Evolutionary conservation across 2,329 filamentous ascomycete genomes (phyloP), one percentile per base, ranked within the genome.

Genomic region (Coniochaeta ligniaria): DNA sequence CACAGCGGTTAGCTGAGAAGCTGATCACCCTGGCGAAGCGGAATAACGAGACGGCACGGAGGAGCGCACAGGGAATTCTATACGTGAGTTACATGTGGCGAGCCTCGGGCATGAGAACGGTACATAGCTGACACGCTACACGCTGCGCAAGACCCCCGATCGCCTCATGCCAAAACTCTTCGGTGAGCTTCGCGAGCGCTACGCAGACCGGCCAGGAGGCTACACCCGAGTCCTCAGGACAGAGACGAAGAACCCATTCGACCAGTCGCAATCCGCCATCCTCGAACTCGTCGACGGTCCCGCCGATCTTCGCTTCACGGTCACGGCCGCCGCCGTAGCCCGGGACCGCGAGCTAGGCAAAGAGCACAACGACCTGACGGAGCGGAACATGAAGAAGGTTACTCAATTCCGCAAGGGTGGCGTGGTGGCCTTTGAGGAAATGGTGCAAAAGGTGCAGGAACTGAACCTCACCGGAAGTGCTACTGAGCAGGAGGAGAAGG

Each of bases 201-300:
- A 98, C 76, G 78, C 82, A 54, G 72, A 81, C 59, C 86, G 95
- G 57, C 90, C 90, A 1, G 95, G 95, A 64, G 95, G 95, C 60
- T 99, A 98, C 81, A 99, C 95, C 20, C 91, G 95, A 50, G 91
- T 99, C 12, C 85, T 97, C 56, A 91, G 92, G 67, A 92, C 96
- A 65, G 94, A 98, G 76, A 90, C 95, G 61, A 84, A 90, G 69
- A 92, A 94, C 74, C 83, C 84, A 70, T 81, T 81, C 73, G 94
- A 98, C 74, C 92, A 97, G 77, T 94, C 91, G 9, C 85, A 88
- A 64, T 93, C 89, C 36, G 94, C 95, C 24, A 93, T 99, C 65
- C 87, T 99, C 56, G 92, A 98, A 76, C 84, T 99, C 35, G 93
- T 99, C 63, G 95, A 99, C 75, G 93, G 94, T 38, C 92, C 92